These are phyloP conservation scores for Myriosclerotinia scirpicola DNA, from an alignment of 2,329 filamentous ascomycete species.

Conservation along the genomic window DNA sequence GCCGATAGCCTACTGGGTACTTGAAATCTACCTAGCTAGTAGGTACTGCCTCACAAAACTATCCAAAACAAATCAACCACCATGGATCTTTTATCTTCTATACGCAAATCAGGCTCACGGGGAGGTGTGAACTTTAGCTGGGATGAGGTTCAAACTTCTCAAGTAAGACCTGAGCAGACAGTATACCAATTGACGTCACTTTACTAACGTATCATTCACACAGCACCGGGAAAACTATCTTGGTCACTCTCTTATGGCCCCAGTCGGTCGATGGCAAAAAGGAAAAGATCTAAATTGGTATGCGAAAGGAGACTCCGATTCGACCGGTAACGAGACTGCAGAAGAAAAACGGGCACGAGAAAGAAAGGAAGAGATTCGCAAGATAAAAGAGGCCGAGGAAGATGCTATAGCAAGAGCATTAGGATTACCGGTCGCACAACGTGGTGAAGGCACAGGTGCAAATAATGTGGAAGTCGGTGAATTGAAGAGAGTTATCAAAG, in stretches of 20 bases:
- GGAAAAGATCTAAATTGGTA: conserved; percentile 64
- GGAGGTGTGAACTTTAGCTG: conserved; percentile 96
- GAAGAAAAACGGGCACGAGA: conserved; percentile 60
- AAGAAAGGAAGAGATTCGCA: conserved; percentile 73
- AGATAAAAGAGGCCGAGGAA: conserved; percentile 87
- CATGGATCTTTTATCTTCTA: conserved; percentile 92
- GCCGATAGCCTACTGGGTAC: not conserved
- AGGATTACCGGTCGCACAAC: conserved; percentile 69
- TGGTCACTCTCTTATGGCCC: conserved; percentile 72
- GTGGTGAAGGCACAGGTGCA: conserved; percentile 53
- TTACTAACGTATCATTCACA: not conserved
- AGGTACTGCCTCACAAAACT: not conserved
- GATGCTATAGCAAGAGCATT: conserved; percentile 84
- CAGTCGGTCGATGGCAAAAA: conserved; percentile 73
- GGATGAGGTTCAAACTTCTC: conserved; percentile 88
- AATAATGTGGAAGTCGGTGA: conserved; percentile 70
- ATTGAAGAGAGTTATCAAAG: conserved; percentile 54
- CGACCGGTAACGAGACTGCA: conserved; percentile 56
- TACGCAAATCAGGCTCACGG: conserved; percentile 87
- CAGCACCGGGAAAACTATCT: conserved; percentile 81
- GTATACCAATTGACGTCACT: not conserved
- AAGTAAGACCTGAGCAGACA: conserved; percentile 32
- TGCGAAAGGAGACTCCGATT: conserved; percentile 54
- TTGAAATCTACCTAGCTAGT: not conserved
- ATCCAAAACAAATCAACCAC: conserved; percentile 5